phyloP scores from a whole-genome alignment of 1,284 basidiomycete species.

The Schizopora paradoxa region DNA sequence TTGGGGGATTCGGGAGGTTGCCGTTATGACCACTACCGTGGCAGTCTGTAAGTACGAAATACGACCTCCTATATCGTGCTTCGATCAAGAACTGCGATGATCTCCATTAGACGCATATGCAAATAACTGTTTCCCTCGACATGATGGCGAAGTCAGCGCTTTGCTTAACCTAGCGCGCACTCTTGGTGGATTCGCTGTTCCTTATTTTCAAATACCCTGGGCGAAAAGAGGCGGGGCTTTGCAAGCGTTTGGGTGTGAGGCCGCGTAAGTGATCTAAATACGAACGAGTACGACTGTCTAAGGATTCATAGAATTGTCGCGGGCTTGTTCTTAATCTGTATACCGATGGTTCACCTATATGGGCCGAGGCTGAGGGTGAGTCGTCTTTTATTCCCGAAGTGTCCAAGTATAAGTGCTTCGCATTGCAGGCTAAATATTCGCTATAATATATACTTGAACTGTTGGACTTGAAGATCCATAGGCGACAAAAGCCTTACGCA shows the following conservation, averaged over 20 bases:
- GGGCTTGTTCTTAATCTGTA: slow-evolving; percentile 43
- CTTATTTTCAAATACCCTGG: slow-evolving; percentile 60
- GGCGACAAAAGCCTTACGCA: too few relatives aligned
- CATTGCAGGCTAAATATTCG: too few relatives aligned
- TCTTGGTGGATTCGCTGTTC: slow-evolving; percentile 55
- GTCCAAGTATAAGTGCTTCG: too few relatives aligned
- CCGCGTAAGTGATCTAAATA: slow-evolving; percentile 35
- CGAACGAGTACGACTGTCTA: not conserved
- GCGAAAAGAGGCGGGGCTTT: slow-evolving; percentile 46
- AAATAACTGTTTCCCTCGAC: slow-evolving; percentile 45
- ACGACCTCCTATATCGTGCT: not conserved
- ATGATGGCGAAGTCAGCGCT: slow-evolving; percentile 53
- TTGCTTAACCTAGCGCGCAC: slow-evolving; percentile 53
- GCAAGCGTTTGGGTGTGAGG: slow-evolving; percentile 52
- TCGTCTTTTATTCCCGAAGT: too few relatives aligned
- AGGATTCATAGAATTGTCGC: slow-evolving; percentile 36
- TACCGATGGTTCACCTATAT: slow-evolving; percentile 45
- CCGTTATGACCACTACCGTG: slow-evolving; percentile 60
- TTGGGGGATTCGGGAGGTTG: slow-evolving; percentile 57
- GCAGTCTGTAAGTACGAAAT: slow-evolving; percentile 42
- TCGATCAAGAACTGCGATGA: not conserved
- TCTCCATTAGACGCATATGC: slow-evolving; percentile 31
- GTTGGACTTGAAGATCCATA: too few relatives aligned
- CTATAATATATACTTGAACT: too few relatives aligned
- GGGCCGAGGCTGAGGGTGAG: slow-evolving; percentile 40